phyloP scores from a whole-genome alignment of 768 basidiomycete genomes.

The Rhodotorula kratochvilovae region DNA sequence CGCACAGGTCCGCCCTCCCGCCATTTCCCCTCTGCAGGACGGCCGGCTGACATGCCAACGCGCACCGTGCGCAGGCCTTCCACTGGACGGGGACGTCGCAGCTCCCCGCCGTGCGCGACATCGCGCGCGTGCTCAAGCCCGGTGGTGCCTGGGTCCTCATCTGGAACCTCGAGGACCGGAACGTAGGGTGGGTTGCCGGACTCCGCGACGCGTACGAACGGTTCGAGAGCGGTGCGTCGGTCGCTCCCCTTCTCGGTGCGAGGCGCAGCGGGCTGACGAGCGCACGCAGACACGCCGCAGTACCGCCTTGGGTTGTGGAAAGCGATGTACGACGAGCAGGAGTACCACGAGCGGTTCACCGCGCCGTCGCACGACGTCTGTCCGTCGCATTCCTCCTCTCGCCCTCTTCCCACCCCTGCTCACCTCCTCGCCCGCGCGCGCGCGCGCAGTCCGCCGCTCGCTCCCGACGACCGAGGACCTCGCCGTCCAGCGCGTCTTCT shows the following conservation, averaged over 20 bases:
- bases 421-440: no score
- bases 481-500: slow-evolving; percentile 64
- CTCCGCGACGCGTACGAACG: slow-evolving; percentile 57
- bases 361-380: slow-evolving; percentile 53
- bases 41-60: no score
- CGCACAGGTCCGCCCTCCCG: neutral
- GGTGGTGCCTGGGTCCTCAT: slow-evolving; percentile 66
- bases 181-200: slow-evolving; percentile 67
- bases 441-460: slow-evolving; percentile 50
- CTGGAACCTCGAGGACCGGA: slow-evolving; percentile 85
- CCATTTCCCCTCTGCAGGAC: neutral
- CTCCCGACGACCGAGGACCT: slow-evolving; percentile 57
- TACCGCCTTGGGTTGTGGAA: slow-evolving; percentile 35
- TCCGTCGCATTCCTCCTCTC: neutral
- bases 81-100: slow-evolving; percentile 84
- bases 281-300: slow-evolving; percentile 12
- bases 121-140: slow-evolving; percentile 73
- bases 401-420: neutral
- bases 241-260: slow-evolving; percentile 67
- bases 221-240: slow-evolving; percentile 53
- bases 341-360: slow-evolving; percentile 54
- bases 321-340: slow-evolving; percentile 43
- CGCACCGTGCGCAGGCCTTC: slow-evolving; percentile 65
- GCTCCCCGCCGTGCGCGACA: slow-evolving; percentile 66
- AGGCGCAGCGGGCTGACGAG: no score